A percentile compares a stretch with the other conserved stretches of the same genome.
These are phyloP conservation scores for Sugiyamaella qingdaonensis DNA, from an alignment of 805 yeast species.

Conservation along the genomic window DNA sequence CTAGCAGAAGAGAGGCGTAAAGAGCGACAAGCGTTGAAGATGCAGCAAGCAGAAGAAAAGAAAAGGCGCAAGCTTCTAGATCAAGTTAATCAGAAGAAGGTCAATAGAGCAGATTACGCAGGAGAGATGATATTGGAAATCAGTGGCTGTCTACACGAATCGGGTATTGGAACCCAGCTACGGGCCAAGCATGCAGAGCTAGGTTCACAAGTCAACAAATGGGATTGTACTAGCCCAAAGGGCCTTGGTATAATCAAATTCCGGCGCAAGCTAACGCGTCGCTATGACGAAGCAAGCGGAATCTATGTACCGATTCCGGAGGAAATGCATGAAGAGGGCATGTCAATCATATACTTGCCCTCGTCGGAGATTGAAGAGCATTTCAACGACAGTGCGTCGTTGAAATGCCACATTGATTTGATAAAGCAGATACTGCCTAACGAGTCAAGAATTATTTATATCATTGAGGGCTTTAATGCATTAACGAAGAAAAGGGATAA, in stretches of 20 bases:
- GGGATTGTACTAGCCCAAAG: neutral
- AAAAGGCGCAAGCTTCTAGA: slow-evolving; percentile 4
- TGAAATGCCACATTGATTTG: slow-evolving; percentile 1
- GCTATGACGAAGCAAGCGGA: slow-evolving; percentile 20
- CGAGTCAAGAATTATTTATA: slow-evolving; percentile 12
- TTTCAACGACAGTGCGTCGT: neutral
- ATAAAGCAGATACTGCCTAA: slow-evolving; percentile 1
- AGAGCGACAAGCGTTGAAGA: too few species aligned
- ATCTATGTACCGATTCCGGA: slow-evolving; percentile 17
- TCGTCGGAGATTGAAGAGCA: slow-evolving; percentile 2
- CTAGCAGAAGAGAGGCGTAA: too few species aligned
- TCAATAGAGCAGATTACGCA: slow-evolving; percentile 1
- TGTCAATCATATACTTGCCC: slow-evolving; percentile 8
- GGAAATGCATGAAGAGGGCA: slow-evolving; percentile 8
- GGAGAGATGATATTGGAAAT: slow-evolving; percentile 15
- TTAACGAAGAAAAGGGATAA: slow-evolving; percentile 6
- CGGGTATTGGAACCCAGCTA: neutral
- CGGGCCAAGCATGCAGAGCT: neutral
- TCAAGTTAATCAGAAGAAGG: neutral
- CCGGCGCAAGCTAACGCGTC: slow-evolving; percentile 14
- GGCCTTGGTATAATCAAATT: slow-evolving; percentile 9
- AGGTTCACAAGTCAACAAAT: neutral
- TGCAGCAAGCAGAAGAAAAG: neutral
- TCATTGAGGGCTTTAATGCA: slow-evolving; percentile 17
- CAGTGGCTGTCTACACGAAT: neutral